phyloP scores from a whole-genome alignment of 176 grass and related monocot genomes.

The sorghum (Sorghum bicolor) region DNA sequence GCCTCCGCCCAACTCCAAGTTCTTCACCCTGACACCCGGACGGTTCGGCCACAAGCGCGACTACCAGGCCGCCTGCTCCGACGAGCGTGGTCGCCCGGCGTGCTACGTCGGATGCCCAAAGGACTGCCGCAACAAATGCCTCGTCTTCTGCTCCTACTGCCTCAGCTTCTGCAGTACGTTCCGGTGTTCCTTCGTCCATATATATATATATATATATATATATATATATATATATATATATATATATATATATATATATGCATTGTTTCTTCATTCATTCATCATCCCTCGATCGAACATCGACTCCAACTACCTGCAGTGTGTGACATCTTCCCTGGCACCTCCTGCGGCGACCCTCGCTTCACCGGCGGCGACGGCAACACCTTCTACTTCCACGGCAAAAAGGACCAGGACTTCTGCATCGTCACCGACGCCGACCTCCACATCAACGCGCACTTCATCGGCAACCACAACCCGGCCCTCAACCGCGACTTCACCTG shows the following conservation, averaged over 20 bases:
- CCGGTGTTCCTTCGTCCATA: too few relatives aligned
- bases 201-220: too few relatives aligned
- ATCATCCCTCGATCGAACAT: too few relatives aligned
- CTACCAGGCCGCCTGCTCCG: not conserved
- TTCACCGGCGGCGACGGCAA: conserved; percentile 77
- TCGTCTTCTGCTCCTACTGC: conserved; percentile 58
- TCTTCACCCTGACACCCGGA: not conserved
- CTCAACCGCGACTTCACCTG: conserved; percentile 45
- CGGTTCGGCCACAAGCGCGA: not conserved
- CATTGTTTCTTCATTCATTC: too few relatives aligned
- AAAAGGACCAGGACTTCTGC: conserved; percentile 44
- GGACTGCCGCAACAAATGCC: conserved; percentile 46
- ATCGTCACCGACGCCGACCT: conserved; percentile 36
- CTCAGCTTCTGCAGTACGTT: conserved; percentile 51
- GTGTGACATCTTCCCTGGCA: conserved; percentile 56
- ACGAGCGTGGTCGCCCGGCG: not conserved
- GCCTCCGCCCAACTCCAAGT: too few relatives aligned
- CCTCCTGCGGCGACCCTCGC: conserved; percentile 54
- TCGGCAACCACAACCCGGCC: conserved; percentile 49
- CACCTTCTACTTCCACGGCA: conserved; percentile 55
- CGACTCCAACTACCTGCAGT: too few relatives aligned
- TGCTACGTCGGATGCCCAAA: conserved; percentile 42
- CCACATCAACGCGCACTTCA: conserved; percentile 63
- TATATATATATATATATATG: too few relatives aligned
- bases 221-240: too few relatives aligned